Base-by-base conservation (phyloP, 2,329 filamentous ascomycete species). In the Diaporthe ampelina region DNA sequence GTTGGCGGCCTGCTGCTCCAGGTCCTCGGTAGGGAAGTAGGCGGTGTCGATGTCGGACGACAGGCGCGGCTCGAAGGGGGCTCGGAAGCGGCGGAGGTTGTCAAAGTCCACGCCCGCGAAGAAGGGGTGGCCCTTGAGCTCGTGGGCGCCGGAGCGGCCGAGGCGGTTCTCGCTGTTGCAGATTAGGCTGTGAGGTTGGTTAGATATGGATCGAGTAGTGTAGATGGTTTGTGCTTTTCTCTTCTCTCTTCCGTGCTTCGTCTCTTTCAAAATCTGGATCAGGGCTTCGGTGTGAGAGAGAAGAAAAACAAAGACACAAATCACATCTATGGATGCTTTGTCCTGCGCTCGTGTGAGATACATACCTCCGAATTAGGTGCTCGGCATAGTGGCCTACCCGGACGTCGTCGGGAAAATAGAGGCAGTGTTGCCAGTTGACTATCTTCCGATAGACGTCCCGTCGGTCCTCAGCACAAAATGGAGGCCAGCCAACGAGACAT, bases 381-480 rank as follows among this genome's bases (percentile, higher is more conserved):
- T 94, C 92, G 0, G 93, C 92, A 77, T 94, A 91, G 29, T 88
- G 87, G 63, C 91, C 91, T 50, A 94, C 85, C 76, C 91, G 90
- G 77, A 94, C 88, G 82, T 95, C 93, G 67, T 93, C 92, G 1
- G 93, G 93, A 84, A 95, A 94, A 82, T 94, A 93, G 24, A 95
- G 85, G 77, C 92, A 91, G 77, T 93, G 89, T 43, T 90, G 91
- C 93, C 93, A 95, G 83, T 94, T 93, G 76, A 94, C 91, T 81
- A 95, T 95, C 86, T 95, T 95, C 63, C 93, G 90, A 83, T 95
- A 95, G 11, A 93, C 94, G 81, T 95, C 93, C 80, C 93, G 92
- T 15, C 91, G 89, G 81, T 94, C 92, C 80, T 95, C 93, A 11
- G 93, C 93, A 82, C 93, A 95, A 87, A 95, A 95, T 65, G 94